phyloP scores from a whole-genome alignment of 495 filamentous ascomycete species.

The Opeltia flavorubescens region DNA sequence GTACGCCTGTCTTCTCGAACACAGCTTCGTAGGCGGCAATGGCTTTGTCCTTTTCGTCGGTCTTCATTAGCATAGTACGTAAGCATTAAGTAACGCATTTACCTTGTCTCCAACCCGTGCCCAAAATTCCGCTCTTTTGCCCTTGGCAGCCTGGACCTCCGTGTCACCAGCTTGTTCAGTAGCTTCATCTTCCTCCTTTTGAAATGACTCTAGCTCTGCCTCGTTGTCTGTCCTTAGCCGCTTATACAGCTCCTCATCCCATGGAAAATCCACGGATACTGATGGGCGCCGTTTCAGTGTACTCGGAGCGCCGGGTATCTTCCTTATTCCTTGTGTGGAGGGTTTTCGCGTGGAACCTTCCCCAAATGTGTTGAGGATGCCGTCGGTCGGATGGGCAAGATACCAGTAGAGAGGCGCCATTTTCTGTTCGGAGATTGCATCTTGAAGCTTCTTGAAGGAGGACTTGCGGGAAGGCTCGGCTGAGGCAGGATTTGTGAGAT shows the following conservation, averaged over 20 bases:
- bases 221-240: conserved; percentile 76
- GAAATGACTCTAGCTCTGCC: conserved; percentile 74
- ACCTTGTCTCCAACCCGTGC: conserved; percentile 93
- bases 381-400: conserved; percentile 85
- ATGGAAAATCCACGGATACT: conserved; percentile 55
- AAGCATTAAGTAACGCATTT: conserved; percentile 9
- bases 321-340: conserved; percentile 36
- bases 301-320: conserved; percentile 42
- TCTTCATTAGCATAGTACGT: background rate
- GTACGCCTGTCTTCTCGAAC: conserved; percentile 82
- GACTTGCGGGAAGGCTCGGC: conserved; percentile 50
- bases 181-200: conserved; percentile 92
- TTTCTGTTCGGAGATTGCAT: conserved; percentile 84
- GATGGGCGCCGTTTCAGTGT: conserved; percentile 51
- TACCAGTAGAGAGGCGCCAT: conserved; percentile 96
- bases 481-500: conserved; percentile 79
- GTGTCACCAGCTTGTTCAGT: conserved; percentile 91
- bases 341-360: conserved; percentile 52
- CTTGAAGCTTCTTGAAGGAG: conserved; percentile 71
- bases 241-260: conserved; percentile 84
- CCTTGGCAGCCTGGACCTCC: conserved; percentile 80
- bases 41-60: conserved; percentile 64
- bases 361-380: conserved; percentile 66
- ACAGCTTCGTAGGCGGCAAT: conserved; percentile 82
- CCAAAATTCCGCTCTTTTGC: conserved; percentile 92